A percentile compares a stretch with the other conserved stretches of the same genome.
Evolutionary conservation across 495 filamentous ascomycete genomes (phyloP).

Genomic region (Cudoniella acicularis): DNA sequence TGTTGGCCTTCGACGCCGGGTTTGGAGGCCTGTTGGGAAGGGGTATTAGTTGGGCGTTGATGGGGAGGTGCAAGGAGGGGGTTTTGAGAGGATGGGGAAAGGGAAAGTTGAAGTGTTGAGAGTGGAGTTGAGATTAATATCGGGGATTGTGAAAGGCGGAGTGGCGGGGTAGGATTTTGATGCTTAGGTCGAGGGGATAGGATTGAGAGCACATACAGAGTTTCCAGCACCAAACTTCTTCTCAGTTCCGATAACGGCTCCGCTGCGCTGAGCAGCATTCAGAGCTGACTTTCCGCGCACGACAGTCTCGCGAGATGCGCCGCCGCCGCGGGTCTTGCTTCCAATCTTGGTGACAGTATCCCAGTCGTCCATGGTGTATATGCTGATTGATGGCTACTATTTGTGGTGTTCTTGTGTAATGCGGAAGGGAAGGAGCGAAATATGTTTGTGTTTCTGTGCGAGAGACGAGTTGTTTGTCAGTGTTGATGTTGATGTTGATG

Average conservation of each 20-base stretch:
- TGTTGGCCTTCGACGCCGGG: constrained; percentile 79
- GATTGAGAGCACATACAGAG: constrained; percentile 57
- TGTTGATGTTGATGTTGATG: constrained; percentile 7
- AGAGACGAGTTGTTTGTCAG: not conserved
- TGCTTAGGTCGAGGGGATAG: not conserved
- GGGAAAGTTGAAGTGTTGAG: not conserved
- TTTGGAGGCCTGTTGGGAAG: constrained; percentile 46
- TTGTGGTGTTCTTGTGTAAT: constrained; percentile 4
- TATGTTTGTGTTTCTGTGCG: not conserved
- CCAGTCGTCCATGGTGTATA: constrained; percentile 60
- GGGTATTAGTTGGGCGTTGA: not conserved
- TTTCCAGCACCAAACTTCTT: constrained; percentile 86
- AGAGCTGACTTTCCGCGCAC: constrained; percentile 80
- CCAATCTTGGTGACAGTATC: constrained; percentile 91
- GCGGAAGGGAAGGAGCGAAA: not conserved
- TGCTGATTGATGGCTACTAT: not conserved
- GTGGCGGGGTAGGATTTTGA: not conserved
- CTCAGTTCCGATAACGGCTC: constrained; percentile 76
- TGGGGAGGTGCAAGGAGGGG: not conserved
- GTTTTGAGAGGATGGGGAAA: no score
- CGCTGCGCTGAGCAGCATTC: constrained; percentile 84
- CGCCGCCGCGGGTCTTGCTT: constrained; percentile 65
- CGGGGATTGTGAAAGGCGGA: not conserved
- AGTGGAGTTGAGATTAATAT: no score
- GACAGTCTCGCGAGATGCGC: constrained; percentile 73